Percentiles rank a stretch among this genome's conserved stretches.
Evolutionary conservation across 176 grass and related monocot species (phyloP).

Genomic region (Guadua angustifolia): DNA sequence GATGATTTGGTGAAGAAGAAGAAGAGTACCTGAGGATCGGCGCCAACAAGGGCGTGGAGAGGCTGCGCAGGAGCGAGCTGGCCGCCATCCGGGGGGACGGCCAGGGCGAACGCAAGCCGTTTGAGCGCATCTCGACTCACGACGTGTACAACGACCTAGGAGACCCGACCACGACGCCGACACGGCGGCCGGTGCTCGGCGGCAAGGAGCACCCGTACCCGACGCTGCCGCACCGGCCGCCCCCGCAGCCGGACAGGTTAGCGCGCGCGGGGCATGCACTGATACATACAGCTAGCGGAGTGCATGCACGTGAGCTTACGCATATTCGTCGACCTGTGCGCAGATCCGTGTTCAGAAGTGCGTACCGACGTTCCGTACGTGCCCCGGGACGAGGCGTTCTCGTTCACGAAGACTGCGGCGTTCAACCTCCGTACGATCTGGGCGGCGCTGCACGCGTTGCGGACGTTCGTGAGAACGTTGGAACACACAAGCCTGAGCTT

Average conservation of each 20-base stretch:
- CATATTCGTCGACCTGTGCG: not conserved
- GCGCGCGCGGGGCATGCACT: too few relatives aligned
- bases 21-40: too few relatives aligned
- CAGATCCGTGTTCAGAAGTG: not conserved
- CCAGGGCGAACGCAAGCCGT: not conserved
- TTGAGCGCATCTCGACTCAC: conserved; percentile 41
- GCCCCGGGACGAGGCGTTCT: conserved; percentile 34
- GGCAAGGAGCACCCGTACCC: conserved; percentile 51
- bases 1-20: too few relatives aligned
- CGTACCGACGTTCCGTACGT: too few relatives aligned
- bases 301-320: not conserved
- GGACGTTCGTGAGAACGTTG: too few relatives aligned
- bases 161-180: too few relatives aligned
- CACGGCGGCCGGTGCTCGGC: conserved; percentile 57
- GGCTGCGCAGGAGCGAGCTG: conserved; percentile 12
- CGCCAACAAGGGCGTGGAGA: conserved; percentile 27
- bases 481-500: not conserved
- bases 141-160: conserved; percentile 72
- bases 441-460: too few relatives aligned
- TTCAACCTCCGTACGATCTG: too few relatives aligned
- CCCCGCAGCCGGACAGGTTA: not conserved
- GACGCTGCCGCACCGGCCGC: too few relatives aligned
- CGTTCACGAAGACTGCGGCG: not conserved
- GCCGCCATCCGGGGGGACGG: conserved; percentile 40
- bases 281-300: too few relatives aligned